Conservation (phyloP, 192 early-diverging fungal species). For the Backusella liffmaniae region DNA sequence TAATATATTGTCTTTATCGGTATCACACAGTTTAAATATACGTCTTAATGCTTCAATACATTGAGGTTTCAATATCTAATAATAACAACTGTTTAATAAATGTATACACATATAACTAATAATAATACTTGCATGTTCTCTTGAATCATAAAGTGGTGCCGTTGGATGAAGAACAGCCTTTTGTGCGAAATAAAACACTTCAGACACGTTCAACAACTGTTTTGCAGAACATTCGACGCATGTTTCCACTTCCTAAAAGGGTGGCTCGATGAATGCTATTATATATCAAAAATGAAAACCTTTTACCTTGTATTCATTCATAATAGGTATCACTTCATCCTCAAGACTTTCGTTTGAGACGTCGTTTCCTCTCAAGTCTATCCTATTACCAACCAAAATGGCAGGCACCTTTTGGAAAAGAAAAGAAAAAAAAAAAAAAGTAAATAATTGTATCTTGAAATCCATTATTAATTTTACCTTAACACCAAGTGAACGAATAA, state of each 20-base stretch:
- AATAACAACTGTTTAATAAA: too few species aligned
- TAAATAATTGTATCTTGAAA: too few species aligned
- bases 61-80: constrained; percentile 73
- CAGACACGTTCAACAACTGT: constrained; percentile 88
- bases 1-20: constrained; percentile 86
- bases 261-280: neutral
- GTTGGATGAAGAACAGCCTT: constrained; percentile 98
- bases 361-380: constrained; percentile 80
- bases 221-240: constrained; percentile 99
- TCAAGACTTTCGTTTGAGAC: constrained; percentile 82
- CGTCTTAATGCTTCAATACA: constrained; percentile 89
- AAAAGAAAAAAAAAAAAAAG: too few species aligned
- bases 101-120: neutral
- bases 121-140: constrained; percentile 70
- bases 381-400: constrained; percentile 91
- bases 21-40: constrained; percentile 95
- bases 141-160: constrained; percentile 91
- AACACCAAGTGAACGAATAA: constrained; percentile 85
- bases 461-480: constrained; percentile 53
- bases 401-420: constrained; percentile 73
- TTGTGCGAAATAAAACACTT: constrained; percentile 99
- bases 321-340: constrained; percentile 94
- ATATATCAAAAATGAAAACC: neutral
- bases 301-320: constrained; percentile 95
- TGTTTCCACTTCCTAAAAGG: constrained; percentile 88